Evolutionary conservation across 352 stramenopile species (phyloP), one percentile per base, ranked within the genome.

Genomic region (Phytophthora cajani): DNA sequence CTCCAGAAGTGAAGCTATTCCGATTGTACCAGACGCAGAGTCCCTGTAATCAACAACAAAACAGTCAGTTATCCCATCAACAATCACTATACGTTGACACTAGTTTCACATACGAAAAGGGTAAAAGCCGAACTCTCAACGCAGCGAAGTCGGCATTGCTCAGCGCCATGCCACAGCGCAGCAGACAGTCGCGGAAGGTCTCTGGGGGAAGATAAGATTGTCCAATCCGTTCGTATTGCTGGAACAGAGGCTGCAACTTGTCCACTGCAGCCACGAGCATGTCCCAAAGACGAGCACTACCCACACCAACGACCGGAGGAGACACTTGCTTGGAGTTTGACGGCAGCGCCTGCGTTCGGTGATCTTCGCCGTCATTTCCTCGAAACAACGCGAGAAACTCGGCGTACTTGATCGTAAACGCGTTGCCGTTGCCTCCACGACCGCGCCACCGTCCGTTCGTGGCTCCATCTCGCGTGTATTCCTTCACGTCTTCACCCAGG

Each of bases 141-240:
- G 81, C 84, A 21, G 85, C 85, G 60, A 82, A 94, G 65, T 94
- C 87, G 0, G 83, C 79, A 46, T 88, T 92, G 62, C 85, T 92
- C 30, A 94, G 46, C 3, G 75, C 70, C 44, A 94, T 77, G 2
- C 87, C 85, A 51, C 80, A 89, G 12, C 81, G 78, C 33, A 84
- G 54, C 14, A 94, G 68, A 17, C 84, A 79, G 46, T 92, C 83
- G 1, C 87, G 87, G 38, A 94, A 91, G 4, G 64, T 84, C 27
- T 94, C 87, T 1, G 87, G 72, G 2, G 79, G 68, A 44, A 94
- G 56, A 42, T 67, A 76, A 9, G 74, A 73, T 64, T 91, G 83
- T 14, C 81, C 65, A 14, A 88, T 85, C 0, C 80, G 67, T 71
- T 85, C 72, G 17, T 84, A 90, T 50, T 92, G 87, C 30, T 72